A percentile compares a stretch with the other conserved stretches of the same genome.
Conservation (phyloP, 2,329 filamentous ascomycete species). For the Rhinocladiella mackenziei region DNA sequence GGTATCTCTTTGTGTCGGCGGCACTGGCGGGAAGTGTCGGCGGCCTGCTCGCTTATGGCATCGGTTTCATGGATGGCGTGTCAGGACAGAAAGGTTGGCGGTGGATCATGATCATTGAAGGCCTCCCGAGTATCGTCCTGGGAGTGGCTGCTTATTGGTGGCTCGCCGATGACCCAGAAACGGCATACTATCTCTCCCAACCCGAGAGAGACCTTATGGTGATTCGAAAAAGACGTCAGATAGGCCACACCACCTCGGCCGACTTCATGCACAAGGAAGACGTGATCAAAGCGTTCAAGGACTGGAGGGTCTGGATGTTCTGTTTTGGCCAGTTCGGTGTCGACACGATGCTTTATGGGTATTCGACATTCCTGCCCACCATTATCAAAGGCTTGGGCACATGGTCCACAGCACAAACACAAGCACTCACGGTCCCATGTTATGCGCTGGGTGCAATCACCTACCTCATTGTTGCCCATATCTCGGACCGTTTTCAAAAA, state of each 20-base stretch:
- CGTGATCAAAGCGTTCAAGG: conserved; percentile 62
- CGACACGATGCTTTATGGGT: conserved; percentile 75
- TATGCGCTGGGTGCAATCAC: conserved; percentile 68
- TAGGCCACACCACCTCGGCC: conserved; percentile 47
- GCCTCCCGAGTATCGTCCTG: conserved; percentile 44
- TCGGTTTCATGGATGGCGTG: conserved; percentile 51
- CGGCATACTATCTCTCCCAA: conserved; percentile 41
- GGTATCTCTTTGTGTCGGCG: conserved; percentile 46
- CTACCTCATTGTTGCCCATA: conserved; percentile 62
- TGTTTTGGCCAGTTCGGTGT: conserved; percentile 66
- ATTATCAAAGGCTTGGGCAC: conserved; percentile 67
- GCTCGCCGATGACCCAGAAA: conserved; percentile 47
- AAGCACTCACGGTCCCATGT: conserved; percentile 73
- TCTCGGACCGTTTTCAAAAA: conserved; percentile 64
- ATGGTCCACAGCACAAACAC: conserved; percentile 63
- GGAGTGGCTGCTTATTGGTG: conserved; percentile 43
- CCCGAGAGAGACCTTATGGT: conserved; percentile 54
- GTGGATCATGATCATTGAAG: conserved; percentile 54
- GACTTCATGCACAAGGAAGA: conserved; percentile 59
- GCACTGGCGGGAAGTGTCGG: conserved; percentile 51
- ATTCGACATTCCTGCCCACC: conserved; percentile 72
- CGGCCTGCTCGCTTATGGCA: conserved; percentile 50
- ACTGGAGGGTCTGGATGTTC: conserved; percentile 74
- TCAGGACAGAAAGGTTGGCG: conserved; percentile 47
- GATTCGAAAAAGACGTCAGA: conserved; percentile 48